phyloP scores from a whole-genome alignment of 2,329 filamentous ascomycete genomes.

The Akanthomyces lecanii region DNA sequence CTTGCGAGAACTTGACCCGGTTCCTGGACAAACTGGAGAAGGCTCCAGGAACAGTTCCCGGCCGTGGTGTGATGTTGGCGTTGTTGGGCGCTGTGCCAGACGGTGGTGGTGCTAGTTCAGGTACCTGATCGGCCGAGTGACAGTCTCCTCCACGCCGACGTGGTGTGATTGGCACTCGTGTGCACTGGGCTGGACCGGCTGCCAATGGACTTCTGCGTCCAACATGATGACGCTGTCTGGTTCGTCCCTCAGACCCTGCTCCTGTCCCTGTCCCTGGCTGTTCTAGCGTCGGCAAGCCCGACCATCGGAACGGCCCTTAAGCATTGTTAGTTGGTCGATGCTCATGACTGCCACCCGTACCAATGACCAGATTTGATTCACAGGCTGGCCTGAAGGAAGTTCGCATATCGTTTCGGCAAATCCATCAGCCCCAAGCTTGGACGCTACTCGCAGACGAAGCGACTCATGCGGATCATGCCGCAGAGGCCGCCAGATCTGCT shows the following conservation, averaged over 20 bases:
- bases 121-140: constrained; percentile 2
- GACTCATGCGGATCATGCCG: not conserved
- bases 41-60: not conserved
- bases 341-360: not conserved
- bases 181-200: not conserved
- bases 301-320: constrained; percentile 6
- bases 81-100: not conserved
- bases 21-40: not conserved
- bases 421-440: not conserved
- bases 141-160: too few species aligned
- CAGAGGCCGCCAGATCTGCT: not conserved
- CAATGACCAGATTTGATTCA: not conserved
- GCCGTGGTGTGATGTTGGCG: not conserved
- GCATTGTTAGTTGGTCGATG: too few species aligned
- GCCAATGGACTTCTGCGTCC: not conserved
- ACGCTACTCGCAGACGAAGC: not conserved
- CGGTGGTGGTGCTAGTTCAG: not conserved
- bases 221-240: not conserved
- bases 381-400: not conserved
- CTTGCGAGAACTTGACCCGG: not conserved
- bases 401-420: not conserved
- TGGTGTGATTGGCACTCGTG: not conserved
- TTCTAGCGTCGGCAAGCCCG: constrained; percentile 1
- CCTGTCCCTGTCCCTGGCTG: not conserved
- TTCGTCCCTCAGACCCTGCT: not conserved